A percentile compares a stretch with the other conserved stretches of the same genome.
These are phyloP conservation scores for Vitis hybrid DNA, from an alignment of 177 flowering plant genomes.

Conservation along the genomic window DNA sequence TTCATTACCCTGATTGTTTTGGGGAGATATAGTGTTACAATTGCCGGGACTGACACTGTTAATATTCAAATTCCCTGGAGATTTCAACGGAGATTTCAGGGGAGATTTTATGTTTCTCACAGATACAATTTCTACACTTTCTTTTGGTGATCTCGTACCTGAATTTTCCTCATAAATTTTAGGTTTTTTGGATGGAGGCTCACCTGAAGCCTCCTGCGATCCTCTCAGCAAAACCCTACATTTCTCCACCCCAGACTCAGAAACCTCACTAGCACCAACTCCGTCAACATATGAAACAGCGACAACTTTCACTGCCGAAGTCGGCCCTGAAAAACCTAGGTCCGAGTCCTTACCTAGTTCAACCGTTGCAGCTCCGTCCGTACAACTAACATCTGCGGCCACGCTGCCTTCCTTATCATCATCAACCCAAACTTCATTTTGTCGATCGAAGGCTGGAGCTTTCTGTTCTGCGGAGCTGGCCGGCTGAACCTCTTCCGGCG, in stretches of 20 bases:
- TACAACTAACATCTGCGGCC: slow-evolving; percentile 1
- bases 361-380: slow-evolving; percentile 4
- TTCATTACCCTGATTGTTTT: not conserved
- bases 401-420: slow-evolving; percentile 1
- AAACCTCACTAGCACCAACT: not conserved
- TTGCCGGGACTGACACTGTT: not conserved
- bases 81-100: not conserved
- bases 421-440: not conserved
- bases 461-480: slow-evolving; percentile 14
- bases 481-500: slow-evolving; percentile 26
- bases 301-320: slow-evolving; percentile 6
- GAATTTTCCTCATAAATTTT: not conserved
- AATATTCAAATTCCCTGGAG: slow-evolving; percentile 6
- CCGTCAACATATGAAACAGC: not conserved
- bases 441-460: not conserved
- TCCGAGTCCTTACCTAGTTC: slow-evolving; percentile 31
- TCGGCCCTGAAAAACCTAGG: slow-evolving; percentile 16
- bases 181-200: slow-evolving; percentile 12
- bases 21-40: not conserved
- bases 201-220: not conserved
- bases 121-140: not conserved
- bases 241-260: not conserved
- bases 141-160: slow-evolving; percentile 4
- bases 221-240: slow-evolving; percentile 6
- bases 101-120: not conserved